A percentile compares a stretch with the other conserved stretches of the same genome.
These are phyloP conservation scores for Colletotrichum cordylinicola DNA, from an alignment of 2,329 filamentous ascomycete genomes.

Conservation along the genomic window DNA sequence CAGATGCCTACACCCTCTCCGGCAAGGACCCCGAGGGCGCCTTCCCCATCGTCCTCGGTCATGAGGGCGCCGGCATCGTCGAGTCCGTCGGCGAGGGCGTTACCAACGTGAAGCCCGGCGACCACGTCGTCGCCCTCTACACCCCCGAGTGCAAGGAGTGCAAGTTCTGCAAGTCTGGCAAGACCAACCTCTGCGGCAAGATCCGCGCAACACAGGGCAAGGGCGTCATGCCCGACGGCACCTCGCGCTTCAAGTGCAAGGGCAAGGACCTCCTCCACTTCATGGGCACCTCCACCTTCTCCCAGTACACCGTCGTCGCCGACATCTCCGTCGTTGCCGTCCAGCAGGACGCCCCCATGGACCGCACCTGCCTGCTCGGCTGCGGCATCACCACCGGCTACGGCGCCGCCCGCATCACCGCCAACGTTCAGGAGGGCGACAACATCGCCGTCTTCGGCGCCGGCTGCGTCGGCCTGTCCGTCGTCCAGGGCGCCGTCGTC, in stretches of 20 bases:
- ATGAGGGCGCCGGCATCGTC: slow-evolving; percentile 90
- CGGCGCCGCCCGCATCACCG: slow-evolving; percentile 92
- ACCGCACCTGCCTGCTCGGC: slow-evolving; percentile 93
- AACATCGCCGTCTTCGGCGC: slow-evolving; percentile 94
- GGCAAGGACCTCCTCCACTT: slow-evolving; percentile 97
- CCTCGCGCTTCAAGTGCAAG: slow-evolving; percentile 91
- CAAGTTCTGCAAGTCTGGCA: slow-evolving; percentile 99
- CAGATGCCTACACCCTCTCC: slow-evolving; percentile 91
- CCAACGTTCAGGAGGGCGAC: slow-evolving; percentile 87
- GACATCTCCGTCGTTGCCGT: slow-evolving; percentile 98
- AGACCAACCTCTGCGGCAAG: slow-evolving; percentile 99
- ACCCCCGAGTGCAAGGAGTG: slow-evolving; percentile 97
- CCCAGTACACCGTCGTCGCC: slow-evolving; percentile 97
- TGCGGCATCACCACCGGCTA: slow-evolving; percentile 99
- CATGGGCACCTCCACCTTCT: slow-evolving; percentile 99
- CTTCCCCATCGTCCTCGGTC: slow-evolving; percentile 87
- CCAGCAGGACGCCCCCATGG: slow-evolving; percentile 88
- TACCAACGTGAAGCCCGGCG: slow-evolving; percentile 90
- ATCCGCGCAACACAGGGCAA: slow-evolving; percentile 93
- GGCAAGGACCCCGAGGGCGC: slow-evolving; percentile 97
- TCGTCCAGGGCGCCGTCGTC: slow-evolving; percentile 91
- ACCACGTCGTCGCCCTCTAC: slow-evolving; percentile 90
- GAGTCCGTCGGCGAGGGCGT: slow-evolving; percentile 95
- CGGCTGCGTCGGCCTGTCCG: slow-evolving; percentile 92
- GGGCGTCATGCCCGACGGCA: slow-evolving; percentile 97